A percentile compares a stretch with the other conserved stretches of the same genome.
phyloP scores from a whole-genome alignment of 495 filamentous ascomycete genomes.

The Usnea hakonensis region DNA sequence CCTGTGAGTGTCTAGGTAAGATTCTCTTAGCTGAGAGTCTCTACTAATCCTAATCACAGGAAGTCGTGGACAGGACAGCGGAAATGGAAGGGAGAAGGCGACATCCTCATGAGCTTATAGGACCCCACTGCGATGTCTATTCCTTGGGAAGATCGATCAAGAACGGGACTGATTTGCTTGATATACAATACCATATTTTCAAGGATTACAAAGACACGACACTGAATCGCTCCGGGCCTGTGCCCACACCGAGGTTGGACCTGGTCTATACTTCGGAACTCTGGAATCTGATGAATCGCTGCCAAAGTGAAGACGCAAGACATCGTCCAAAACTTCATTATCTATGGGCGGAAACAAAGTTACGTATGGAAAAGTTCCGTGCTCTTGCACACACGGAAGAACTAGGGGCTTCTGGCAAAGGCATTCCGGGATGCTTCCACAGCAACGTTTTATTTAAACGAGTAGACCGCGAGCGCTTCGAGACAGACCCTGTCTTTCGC shows the following conservation, averaged over 20 bases:
- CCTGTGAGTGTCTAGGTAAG: constrained; percentile 6
- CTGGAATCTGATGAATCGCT: constrained; percentile 9
- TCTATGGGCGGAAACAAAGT: background rate
- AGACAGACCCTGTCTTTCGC: constrained; percentile 9
- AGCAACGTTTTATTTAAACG: constrained; percentile 12
- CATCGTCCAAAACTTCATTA: background rate
- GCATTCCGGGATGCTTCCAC: constrained; percentile 6
- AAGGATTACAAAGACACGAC: background rate
- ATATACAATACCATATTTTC: background rate
- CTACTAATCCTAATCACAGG: background rate
- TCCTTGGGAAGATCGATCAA: constrained; percentile 12
- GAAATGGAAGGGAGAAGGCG: constrained; percentile 6
- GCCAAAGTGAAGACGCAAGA: background rate
- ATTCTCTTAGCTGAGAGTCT: too few relatives aligned
- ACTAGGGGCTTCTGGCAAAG: background rate
- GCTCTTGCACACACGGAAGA: background rate
- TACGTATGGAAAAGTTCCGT: constrained; percentile 5
- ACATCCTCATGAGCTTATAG: constrained; percentile 8
- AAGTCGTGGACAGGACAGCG: constrained; percentile 7
- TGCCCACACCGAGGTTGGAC: constrained; percentile 21
- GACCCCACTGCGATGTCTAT: constrained; percentile 16
- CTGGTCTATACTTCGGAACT: constrained; percentile 45
- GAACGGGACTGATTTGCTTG: background rate
- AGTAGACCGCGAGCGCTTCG: constrained; percentile 12
- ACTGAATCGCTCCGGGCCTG: constrained; percentile 14